Conservation (phyloP, 441 rosid genomes). For the Mallotus repandus region DNA sequence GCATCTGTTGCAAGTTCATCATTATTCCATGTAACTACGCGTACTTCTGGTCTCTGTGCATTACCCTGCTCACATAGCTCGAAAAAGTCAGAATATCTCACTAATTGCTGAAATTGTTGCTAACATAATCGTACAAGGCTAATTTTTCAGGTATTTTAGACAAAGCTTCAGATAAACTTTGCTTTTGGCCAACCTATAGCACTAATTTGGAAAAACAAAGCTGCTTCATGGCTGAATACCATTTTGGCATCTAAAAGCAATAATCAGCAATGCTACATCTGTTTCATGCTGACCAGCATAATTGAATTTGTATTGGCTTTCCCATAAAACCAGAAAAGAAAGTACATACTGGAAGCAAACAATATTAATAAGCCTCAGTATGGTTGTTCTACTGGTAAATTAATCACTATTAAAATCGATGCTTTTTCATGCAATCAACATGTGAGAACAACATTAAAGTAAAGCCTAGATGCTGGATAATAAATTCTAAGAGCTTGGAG, state of each 20-base stretch:
- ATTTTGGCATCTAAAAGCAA: slow-evolving; percentile 6
- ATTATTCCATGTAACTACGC: slow-evolving; percentile 86
- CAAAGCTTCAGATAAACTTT: too few species aligned
- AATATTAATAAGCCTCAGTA: neutral
- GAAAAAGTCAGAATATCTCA: slow-evolving; percentile 6
- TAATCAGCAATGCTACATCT: neutral
- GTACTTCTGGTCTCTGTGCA: slow-evolving; percentile 98
- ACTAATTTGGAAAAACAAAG: neutral
- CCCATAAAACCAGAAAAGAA: slow-evolving; percentile 1
- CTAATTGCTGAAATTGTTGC: neutral
- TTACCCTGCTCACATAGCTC: slow-evolving; percentile 59
- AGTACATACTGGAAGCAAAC: neutral
- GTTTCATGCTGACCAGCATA: neutral
- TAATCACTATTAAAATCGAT: neutral
- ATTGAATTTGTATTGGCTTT: neutral
- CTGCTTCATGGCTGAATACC: neutral
- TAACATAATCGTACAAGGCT: too few species aligned
- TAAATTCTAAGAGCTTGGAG: neutral
- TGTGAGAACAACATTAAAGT: neutral
- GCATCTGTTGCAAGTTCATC: slow-evolving; percentile 99
- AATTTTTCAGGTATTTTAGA: too few species aligned
- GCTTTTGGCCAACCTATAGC: too few species aligned
- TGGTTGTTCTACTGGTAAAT: neutral
- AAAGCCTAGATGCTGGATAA: too few species aligned
- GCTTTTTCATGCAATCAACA: neutral